Evolutionary conservation across 192 early-diverging fungal genomes (phyloP).

Genomic region (Entomortierella parvispora): DNA sequence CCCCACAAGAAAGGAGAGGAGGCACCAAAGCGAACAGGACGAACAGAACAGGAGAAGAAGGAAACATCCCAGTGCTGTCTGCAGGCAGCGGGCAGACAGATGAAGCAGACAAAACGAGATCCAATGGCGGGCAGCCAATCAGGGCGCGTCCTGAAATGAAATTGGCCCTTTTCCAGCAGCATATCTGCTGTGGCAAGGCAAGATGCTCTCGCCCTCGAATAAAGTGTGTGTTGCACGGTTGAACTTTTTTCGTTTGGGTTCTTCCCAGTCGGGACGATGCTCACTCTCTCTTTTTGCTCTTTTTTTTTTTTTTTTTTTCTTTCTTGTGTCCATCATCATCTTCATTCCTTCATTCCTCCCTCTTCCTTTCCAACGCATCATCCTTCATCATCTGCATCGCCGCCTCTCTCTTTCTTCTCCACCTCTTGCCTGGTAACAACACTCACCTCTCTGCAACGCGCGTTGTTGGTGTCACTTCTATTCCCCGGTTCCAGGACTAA

Average conservation of each 20-base stretch:
- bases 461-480: not conserved
- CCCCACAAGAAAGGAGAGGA: too few species aligned
- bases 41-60: too few species aligned
- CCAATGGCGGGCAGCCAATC: conserved; percentile 1
- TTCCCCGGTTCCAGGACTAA: too few species aligned
- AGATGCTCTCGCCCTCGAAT: too few species aligned
- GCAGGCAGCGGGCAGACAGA: too few species aligned
- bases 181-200: too few species aligned
- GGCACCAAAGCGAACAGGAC: too few species aligned
- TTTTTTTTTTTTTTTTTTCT: not conserved
- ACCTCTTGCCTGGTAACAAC: not conserved
- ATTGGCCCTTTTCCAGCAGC: not conserved
- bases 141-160: not conserved
- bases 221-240: too few species aligned
- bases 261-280: too few species aligned
- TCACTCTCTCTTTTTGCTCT: not conserved
- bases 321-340: not conserved
- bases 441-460: not conserved
- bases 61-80: too few species aligned
- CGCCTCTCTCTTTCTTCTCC: not conserved
- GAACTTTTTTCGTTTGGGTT: too few species aligned
- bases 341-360: too few species aligned
- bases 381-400: not conserved
- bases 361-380: not conserved
- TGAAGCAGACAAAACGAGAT: not conserved